Evolutionary conservation across 2,329 filamentous ascomycete genomes (phyloP).

Genomic region (Plectosphaerella cucumerina): DNA sequence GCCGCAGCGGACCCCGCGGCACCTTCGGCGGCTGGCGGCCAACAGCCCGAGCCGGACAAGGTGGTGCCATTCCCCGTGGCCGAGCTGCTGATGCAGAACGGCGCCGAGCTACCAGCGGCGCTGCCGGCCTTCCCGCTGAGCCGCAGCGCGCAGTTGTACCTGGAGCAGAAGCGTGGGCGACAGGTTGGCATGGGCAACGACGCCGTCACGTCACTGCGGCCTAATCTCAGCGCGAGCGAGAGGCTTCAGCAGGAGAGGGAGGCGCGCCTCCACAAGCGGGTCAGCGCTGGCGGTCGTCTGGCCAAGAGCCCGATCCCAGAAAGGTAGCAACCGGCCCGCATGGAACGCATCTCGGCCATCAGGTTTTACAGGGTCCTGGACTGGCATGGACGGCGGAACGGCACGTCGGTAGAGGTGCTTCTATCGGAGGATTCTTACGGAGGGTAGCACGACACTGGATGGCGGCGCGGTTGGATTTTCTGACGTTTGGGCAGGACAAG

Average conservation of each 20-base stretch:
- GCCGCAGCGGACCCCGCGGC: slow-evolving; percentile 88
- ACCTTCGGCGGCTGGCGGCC: slow-evolving; percentile 47
- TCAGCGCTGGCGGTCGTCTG: slow-evolving; percentile 72
- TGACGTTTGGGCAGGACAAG: no score
- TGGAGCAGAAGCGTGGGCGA: slow-evolving; percentile 69
- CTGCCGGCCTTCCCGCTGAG: slow-evolving; percentile 82
- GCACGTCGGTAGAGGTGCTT: background rate
- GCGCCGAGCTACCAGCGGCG: slow-evolving; percentile 74
- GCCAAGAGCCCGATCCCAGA: slow-evolving; percentile 61
- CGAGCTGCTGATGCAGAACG: slow-evolving; percentile 89
- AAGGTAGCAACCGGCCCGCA: slow-evolving; percentile 41
- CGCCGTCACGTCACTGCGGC: slow-evolving; percentile 57
- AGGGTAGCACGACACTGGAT: no score
- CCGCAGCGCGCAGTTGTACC: slow-evolving; percentile 72
- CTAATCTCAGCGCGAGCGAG: slow-evolving; percentile 36
- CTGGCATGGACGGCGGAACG: slow-evolving; percentile 4
- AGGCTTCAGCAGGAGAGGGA: slow-evolving; percentile 60
- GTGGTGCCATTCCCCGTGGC: slow-evolving; percentile 78
- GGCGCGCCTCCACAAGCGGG: slow-evolving; percentile 68
- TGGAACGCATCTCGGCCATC: slow-evolving; percentile 9
- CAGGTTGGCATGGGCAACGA: slow-evolving; percentile 47
- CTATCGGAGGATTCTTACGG: background rate
- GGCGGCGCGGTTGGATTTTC: no score
- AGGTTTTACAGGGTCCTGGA: slow-evolving; percentile 8
- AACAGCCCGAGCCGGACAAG: slow-evolving; percentile 42